Evolutionary conservation across 768 basidiomycete genomes (phyloP).

Genomic region (Tylopilus sp.): DNA sequence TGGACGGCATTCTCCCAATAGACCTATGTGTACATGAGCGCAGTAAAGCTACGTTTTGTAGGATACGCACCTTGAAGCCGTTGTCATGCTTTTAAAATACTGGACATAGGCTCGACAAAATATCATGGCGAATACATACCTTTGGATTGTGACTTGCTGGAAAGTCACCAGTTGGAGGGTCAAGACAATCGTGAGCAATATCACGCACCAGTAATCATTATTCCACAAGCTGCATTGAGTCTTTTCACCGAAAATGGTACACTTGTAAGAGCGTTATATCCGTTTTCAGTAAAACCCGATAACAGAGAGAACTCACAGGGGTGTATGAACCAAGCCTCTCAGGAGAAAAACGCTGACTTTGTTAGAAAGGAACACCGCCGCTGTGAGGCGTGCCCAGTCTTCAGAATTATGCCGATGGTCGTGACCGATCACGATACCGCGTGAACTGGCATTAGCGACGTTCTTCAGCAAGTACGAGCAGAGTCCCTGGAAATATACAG

Average conservation of each 20-base stretch:
- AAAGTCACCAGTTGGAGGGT: conserved; percentile 1
- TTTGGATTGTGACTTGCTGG: conserved; percentile 87
- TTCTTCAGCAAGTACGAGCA: conserved; percentile 63
- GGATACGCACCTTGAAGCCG: conserved; percentile 67
- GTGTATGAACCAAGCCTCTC: conserved; percentile 73
- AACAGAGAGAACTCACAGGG: conserved; percentile 47
- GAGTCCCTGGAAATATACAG: conserved; percentile 66
- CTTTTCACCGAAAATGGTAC: conserved; percentile 75
- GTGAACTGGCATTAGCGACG: conserved; percentile 47
- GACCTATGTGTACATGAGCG: conserved; percentile 45
- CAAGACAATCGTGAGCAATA: background rate
- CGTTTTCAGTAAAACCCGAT: background rate
- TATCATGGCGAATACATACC: conserved; percentile 35
- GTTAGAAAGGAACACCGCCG: conserved; percentile 60
- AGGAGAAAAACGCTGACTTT: conserved; percentile 70
- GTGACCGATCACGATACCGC: conserved; percentile 81
- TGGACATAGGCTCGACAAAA: background rate
- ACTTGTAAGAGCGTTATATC: conserved; percentile 36
- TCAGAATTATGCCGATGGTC: conserved; percentile 83
- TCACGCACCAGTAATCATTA: conserved; percentile 81
- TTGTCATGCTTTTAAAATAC: conserved; percentile 62
- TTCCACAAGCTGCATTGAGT: conserved; percentile 70
- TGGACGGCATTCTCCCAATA: conserved; percentile 91
- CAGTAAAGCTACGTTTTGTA: background rate
- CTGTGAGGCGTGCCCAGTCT: conserved; percentile 73